Conservation (phyloP, 352 stramenopile genomes). For the Phytopythium delawarense region DNA sequence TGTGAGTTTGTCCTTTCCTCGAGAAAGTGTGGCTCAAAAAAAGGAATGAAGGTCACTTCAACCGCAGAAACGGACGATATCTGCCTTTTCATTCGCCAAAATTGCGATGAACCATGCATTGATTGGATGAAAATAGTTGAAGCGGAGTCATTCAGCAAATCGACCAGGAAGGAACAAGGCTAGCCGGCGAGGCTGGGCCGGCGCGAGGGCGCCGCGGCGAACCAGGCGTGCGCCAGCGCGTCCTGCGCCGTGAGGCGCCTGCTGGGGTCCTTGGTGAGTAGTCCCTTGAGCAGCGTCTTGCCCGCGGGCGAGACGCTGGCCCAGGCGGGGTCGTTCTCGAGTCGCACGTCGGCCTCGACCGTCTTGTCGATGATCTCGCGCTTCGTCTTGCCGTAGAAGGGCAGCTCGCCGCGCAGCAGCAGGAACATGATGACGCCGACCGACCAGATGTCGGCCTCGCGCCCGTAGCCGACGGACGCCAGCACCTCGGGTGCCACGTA, state of each 20-base stretch:
- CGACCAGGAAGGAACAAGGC: neutral
- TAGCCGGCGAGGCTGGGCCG: neutral
- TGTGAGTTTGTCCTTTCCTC: neutral
- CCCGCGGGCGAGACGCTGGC: slow-evolving; percentile 46
- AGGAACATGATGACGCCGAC: slow-evolving; percentile 93
- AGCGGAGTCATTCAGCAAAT: neutral
- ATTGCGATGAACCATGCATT: neutral
- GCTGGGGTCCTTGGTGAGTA: slow-evolving; percentile 82
- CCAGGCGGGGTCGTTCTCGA: slow-evolving; percentile 61
- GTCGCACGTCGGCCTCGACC: slow-evolving; percentile 78
- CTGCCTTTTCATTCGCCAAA: neutral
- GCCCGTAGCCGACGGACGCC: slow-evolving; percentile 82
- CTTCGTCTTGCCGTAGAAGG: slow-evolving; percentile 90
- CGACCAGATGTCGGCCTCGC: slow-evolving; percentile 91
- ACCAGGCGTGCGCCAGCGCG: slow-evolving; percentile 83
- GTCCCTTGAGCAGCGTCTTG: slow-evolving; percentile 66
- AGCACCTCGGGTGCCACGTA: slow-evolving; percentile 94
- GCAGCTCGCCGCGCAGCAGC: slow-evolving; percentile 82
- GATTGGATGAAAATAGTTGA: neutral
- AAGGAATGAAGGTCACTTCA: slow-evolving; percentile 2
- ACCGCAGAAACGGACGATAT: neutral
- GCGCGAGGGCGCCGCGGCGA: slow-evolving; percentile 15
- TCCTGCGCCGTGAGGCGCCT: slow-evolving; percentile 78
- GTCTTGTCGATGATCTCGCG: slow-evolving; percentile 93
- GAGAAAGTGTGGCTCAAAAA: neutral